Base-by-base conservation (phyloP, 1,139 yeast species). In the Pichiaceae sp. region DNA sequence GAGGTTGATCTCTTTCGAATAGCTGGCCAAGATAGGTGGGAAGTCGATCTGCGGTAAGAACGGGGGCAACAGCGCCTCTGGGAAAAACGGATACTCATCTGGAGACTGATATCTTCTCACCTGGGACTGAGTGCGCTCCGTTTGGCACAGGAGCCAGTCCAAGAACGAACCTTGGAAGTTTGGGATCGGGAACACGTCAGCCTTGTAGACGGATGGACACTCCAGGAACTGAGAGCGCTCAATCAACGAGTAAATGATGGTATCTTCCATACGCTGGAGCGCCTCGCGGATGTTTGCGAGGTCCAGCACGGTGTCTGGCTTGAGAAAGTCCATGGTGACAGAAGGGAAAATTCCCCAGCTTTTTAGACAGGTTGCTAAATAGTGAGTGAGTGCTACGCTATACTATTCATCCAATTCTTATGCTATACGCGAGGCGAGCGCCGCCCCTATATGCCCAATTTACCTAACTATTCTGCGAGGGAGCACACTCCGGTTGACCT, bases 21-120 rank as follows among this genome's bases (percentile, higher is more conserved):
- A 84, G 1, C 70, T 59, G 0, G 95, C 94, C 43, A 91, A 67
- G 4, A 87, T 70, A 46, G 72, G 71, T 7, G 97, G 96, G 55
- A 86, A 86, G 40, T 81, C 64, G 31, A 87, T 65, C 11, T 84
- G 66, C 3, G 97, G 97, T 38, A 91, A 64, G 40, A 91, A 74
- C 3, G 95, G 75, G 18, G 72, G 68, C 35, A 72, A 64, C 37
- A 91, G 64, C 25, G 70, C 64, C 20, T 74, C 62, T 1, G 95
- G 95, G 65, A 80, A 87, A 56, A 87, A 91, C 3, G 98, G 91
- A n/a, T 75, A 69, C 59, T 91, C 96, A 57, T 91, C 98, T 0
- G 97, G 97, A 0, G 96, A 89, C 54, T 87, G 91, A 56, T 78
- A 91, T 49, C 98, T 70, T 54, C 98, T 75, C 34, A 89, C 71